Evolutionary conservation across 352 stramenopile genomes (phyloP).

Genomic region (Phytopythium vexans): DNA sequence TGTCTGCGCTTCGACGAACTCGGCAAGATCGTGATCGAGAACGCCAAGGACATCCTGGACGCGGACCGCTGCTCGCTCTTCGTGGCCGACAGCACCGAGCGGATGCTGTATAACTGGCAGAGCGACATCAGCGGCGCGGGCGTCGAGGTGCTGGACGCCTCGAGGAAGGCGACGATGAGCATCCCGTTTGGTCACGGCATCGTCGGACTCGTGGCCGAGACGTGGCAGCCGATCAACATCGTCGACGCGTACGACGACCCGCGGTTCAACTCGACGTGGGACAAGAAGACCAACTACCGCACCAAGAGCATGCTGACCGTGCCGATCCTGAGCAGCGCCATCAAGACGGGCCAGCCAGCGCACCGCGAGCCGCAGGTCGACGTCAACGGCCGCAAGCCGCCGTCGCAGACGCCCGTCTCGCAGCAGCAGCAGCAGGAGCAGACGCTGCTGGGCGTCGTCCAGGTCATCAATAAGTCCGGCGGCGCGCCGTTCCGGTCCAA

Average conservation of each 20-base stretch:
- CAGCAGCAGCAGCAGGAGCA: constrained; percentile 18
- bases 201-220: constrained; percentile 71
- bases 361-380: neutral
- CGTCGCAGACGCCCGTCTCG: neutral
- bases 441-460: constrained; percentile 62
- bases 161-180: constrained; percentile 42
- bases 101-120: constrained; percentile 70
- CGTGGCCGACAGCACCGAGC: constrained; percentile 45
- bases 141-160: constrained; percentile 47
- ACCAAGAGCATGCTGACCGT: constrained; percentile 80
- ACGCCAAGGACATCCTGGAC: constrained; percentile 71
- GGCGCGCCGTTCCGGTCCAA: constrained; percentile 73
- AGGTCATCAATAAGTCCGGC: constrained; percentile 82
- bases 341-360: constrained; percentile 12
- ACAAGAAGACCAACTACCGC: constrained; percentile 77
- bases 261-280: constrained; percentile 75
- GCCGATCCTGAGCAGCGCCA: constrained; percentile 56
- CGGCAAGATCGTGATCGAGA: constrained; percentile 74
- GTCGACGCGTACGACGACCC: constrained; percentile 71
- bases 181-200: constrained; percentile 74
- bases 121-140: constrained; percentile 65
- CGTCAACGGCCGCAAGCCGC: neutral
- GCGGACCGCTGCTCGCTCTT: constrained; percentile 76
- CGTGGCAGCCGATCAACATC: constrained; percentile 59
- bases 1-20: constrained; percentile 78